These are phyloP conservation scores for Hypoxylon sp. DNA, from an alignment of 2,329 filamentous ascomycete genomes.

Conservation along the genomic window DNA sequence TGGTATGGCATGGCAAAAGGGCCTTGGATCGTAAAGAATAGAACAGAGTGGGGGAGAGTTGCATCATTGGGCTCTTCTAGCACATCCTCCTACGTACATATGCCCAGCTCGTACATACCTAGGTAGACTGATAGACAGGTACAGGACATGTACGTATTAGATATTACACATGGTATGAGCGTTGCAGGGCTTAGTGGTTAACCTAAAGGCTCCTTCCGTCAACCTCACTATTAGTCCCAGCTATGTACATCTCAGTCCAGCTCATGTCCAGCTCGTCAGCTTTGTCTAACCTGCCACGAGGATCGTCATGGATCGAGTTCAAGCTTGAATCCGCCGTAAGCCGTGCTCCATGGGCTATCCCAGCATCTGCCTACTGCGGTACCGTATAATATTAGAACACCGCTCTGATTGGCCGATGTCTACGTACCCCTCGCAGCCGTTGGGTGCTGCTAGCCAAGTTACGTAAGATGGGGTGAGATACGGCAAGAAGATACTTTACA, in stretches of 20 bases:
- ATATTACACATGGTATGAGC: too few species aligned
- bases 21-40: too few species aligned
- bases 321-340: slow-evolving; percentile 33
- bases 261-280: too few species aligned
- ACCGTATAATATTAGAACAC: too few species aligned
- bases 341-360: slow-evolving; percentile 3
- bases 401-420: background rate
- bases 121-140: too few species aligned
- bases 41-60: background rate
- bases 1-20: too few species aligned
- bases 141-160: slow-evolving; percentile 28
- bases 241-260: too few species aligned
- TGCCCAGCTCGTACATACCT: too few species aligned
- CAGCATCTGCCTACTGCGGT: slow-evolving; percentile 23
- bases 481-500: slow-evolving; percentile 17
- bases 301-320: slow-evolving; percentile 29
- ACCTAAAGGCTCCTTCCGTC: slow-evolving; percentile 36
- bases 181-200: slow-evolving; percentile 34
- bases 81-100: too few species aligned
- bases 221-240: background rate
- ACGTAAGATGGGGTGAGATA: slow-evolving; percentile 11
- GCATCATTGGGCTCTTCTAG: slow-evolving; percentile 9
- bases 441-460: slow-evolving; percentile 1
- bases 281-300: slow-evolving; percentile 24
- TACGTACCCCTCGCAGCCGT: too few species aligned